Evolutionary conservation across 2,329 filamentous ascomycete genomes (phyloP).

Genomic region (Penicillium italicum): DNA sequence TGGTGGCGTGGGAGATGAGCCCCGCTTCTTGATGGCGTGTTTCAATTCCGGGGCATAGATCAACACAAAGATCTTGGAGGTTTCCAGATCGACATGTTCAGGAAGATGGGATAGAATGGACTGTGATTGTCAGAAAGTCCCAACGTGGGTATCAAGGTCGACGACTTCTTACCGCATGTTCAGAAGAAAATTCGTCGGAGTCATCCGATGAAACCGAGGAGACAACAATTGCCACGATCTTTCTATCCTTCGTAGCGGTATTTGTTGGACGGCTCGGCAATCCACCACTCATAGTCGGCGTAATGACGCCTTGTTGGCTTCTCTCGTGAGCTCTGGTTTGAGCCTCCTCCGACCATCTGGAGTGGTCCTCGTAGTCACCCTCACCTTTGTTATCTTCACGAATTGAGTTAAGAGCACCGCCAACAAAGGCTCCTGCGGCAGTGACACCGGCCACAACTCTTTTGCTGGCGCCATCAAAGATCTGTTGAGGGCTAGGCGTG

Average conservation of each 20-base stretch:
- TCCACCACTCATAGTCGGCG: constrained; percentile 30
- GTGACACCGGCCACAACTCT: constrained; percentile 76
- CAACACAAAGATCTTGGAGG: constrained; percentile 76
- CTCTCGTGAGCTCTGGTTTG: constrained; percentile 56
- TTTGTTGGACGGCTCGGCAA: constrained; percentile 34
- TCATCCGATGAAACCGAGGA: constrained; percentile 64
- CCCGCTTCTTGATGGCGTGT: constrained; percentile 46
- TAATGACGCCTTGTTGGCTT: constrained; percentile 24
- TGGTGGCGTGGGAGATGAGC: constrained; percentile 54
- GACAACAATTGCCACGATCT: constrained; percentile 82
- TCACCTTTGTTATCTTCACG: constrained; percentile 77
- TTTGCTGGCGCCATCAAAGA: constrained; percentile 78
- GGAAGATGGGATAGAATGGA: constrained; percentile 88
- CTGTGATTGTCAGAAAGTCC: constrained; percentile 42
- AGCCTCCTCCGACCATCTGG: constrained; percentile 88
- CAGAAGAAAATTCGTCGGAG: constrained; percentile 58
- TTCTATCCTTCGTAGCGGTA: constrained; percentile 53
- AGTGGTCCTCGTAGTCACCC: constrained; percentile 76
- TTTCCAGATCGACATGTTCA: constrained; percentile 67
- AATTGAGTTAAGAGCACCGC: constrained; percentile 77
- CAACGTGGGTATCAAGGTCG: not conserved
- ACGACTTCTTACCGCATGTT: constrained; percentile 69
- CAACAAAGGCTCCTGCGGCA: constrained; percentile 76
- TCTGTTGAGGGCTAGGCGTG: constrained; percentile 81
- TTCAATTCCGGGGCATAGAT: constrained; percentile 83